phyloP scores from a whole-genome alignment of 768 basidiomycete genomes.

The Leccinum uliginosum region DNA sequence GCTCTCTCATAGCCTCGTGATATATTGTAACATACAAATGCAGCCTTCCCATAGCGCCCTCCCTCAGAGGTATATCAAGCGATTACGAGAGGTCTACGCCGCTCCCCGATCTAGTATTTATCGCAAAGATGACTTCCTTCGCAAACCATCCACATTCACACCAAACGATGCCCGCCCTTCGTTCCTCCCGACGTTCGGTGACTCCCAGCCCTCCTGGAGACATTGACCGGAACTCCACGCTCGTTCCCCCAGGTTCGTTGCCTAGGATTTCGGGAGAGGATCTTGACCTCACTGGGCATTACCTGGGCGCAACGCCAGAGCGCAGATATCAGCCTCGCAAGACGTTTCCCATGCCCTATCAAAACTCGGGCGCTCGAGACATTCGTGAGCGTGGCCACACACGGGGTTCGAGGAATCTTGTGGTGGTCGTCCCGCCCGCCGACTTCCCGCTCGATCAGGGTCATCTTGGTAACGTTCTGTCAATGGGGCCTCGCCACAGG shows the following conservation, averaged over 20 bases:
- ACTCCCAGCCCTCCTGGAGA: conserved; percentile 38
- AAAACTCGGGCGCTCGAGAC: conserved; percentile 44
- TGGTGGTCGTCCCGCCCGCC: conserved; percentile 64
- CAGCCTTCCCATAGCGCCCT: neutral
- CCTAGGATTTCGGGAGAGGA: conserved; percentile 8
- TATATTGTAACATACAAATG: neutral
- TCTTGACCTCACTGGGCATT: conserved; percentile 7
- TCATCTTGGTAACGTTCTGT: conserved; percentile 53
- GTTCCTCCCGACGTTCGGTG: conserved; percentile 29
- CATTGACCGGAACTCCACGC: conserved; percentile 22
- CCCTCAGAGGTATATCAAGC: neutral
- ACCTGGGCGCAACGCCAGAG: conserved; percentile 2
- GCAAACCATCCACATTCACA: conserved; percentile 35
- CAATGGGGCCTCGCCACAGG: conserved; percentile 55
- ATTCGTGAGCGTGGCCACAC: conserved; percentile 37
- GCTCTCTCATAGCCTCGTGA: conserved; percentile 18
- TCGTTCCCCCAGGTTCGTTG: neutral
- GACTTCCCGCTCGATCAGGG: conserved; percentile 57
- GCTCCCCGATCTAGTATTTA: neutral
- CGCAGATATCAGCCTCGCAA: conserved; percentile 35
- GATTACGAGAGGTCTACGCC: neutral
- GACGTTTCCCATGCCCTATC: conserved; percentile 52
- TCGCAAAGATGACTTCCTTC: conserved; percentile 38
- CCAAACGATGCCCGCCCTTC: conserved; percentile 18
- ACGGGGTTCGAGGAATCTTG: conserved; percentile 46